Percentiles rank a stretch among this genome's conserved stretches.
These are phyloP conservation scores for Phytopythium vexans DNA, from an alignment of 352 stramenopile species.

Conservation along the genomic window DNA sequence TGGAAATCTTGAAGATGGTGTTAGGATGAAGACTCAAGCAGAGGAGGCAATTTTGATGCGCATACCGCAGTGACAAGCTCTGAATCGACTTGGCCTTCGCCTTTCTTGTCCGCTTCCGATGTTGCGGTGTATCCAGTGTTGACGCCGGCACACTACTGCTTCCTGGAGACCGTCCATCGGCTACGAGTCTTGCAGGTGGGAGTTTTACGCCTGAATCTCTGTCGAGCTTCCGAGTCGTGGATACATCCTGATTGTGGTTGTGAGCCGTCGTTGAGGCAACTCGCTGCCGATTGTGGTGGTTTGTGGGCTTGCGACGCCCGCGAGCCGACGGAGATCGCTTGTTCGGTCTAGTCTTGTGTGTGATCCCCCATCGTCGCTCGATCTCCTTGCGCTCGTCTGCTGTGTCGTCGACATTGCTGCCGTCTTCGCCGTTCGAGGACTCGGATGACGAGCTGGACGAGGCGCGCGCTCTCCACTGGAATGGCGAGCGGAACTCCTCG, in stretches of 20 bases:
- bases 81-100: no score
- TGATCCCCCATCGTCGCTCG: not conserved
- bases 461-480: slow-evolving; percentile 31
- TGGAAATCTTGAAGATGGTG: not conserved
- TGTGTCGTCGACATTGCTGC: not conserved
- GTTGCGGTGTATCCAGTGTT: no score
- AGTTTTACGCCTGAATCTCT: no score
- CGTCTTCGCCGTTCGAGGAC: slow-evolving; percentile 5
- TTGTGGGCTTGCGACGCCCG: not conserved
- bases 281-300: not conserved
- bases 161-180: no score
- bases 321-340: not conserved
- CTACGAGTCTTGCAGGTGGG: no score
- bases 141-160: no score
- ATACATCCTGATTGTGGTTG: no score
- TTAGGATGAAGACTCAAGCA: not conserved
- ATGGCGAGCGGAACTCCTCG: slow-evolving; percentile 62
- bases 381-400: not conserved
- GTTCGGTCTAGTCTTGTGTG: not conserved
- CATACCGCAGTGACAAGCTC: no score
- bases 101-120: no score
- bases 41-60: not conserved
- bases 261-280: not conserved
- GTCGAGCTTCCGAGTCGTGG: no score
- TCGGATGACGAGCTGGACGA: slow-evolving; percentile 7